These are phyloP conservation scores for Didymella exigua DNA, from an alignment of 2,329 filamentous ascomycete species.

Conservation along the genomic window DNA sequence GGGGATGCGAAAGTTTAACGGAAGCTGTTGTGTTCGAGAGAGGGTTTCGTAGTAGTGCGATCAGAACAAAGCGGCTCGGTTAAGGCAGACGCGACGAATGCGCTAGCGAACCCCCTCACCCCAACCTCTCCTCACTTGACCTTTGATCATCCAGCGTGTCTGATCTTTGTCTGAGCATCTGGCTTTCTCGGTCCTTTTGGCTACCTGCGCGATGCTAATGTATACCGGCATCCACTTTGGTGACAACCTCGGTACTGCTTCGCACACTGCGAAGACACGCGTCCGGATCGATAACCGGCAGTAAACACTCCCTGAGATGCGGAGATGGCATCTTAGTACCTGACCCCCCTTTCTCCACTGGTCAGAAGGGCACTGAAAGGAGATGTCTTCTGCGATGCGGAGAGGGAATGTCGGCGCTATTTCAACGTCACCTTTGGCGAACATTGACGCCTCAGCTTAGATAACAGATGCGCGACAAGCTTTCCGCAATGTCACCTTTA, in stretches of 20 bases:
- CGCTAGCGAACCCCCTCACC: slow-evolving; percentile 14
- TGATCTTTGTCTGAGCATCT: not conserved
- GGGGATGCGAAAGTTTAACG: slow-evolving; percentile 3
- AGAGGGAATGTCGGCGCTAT: not conserved
- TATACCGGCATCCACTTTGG: not conserved
- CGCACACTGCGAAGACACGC: not conserved
- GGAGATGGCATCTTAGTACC: not conserved
- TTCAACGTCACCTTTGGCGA: slow-evolving; percentile 5
- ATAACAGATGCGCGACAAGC: not conserved
- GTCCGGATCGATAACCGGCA: not conserved
- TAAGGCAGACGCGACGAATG: not conserved
- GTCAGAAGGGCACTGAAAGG: not conserved
- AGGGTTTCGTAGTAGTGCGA: not conserved
- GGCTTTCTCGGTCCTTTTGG: not conserved
- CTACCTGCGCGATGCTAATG: slow-evolving; percentile 4
- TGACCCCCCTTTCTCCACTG: not conserved
- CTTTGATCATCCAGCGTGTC: slow-evolving; percentile 5
- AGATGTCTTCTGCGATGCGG: not conserved
- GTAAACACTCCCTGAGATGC: not conserved
- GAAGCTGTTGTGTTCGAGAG: not conserved
- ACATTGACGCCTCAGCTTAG: slow-evolving; percentile 1
- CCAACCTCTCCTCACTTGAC: slow-evolving; percentile 11
- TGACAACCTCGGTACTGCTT: not conserved
- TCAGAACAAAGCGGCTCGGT: slow-evolving; percentile 2
- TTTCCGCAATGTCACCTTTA: not conserved